Evolutionary conservation across 75 land plant species (phyloP).

Genomic region (Cunninghamia lanceolata): DNA sequence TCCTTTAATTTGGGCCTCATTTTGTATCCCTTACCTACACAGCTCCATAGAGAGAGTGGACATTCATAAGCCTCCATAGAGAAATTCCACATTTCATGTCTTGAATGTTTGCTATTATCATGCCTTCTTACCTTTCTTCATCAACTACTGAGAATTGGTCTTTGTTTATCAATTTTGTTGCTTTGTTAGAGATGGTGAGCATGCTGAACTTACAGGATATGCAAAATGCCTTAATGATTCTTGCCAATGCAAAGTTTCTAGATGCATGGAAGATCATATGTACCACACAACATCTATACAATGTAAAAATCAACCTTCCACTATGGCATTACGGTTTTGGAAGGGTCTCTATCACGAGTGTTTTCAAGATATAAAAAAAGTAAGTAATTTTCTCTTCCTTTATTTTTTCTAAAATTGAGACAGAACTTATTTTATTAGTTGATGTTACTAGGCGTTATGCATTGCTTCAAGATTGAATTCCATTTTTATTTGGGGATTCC

Average conservation of each 20-base stretch:
- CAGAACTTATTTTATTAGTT: not conserved
- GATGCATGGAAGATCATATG: not conserved
- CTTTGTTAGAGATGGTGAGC: not conserved
- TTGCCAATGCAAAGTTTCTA: slow-evolving; percentile 12
- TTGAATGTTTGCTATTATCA: not conserved
- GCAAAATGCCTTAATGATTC: not conserved
- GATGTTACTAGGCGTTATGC: not conserved
- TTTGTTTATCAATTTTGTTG: not conserved
- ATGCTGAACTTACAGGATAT: not conserved
- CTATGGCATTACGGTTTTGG: slow-evolving; percentile 13
- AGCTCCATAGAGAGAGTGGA: not conserved
- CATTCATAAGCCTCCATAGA: not conserved
- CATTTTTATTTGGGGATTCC: not conserved
- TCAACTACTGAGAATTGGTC: not conserved
- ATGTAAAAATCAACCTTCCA: not conserved
- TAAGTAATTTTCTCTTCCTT: not conserved
- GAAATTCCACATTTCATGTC: not conserved
- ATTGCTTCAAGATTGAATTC: not conserved
- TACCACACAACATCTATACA: not conserved
- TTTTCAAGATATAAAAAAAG: slow-evolving; percentile 9
- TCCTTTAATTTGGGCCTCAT: not conserved
- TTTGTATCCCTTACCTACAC: not conserved
- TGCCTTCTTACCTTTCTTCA: not conserved
- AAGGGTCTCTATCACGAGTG: slow-evolving; percentile 10
- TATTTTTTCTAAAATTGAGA: not conserved